These are phyloP conservation scores for Kregervanrija delftensis DNA, from an alignment of 805 yeast species.

Conservation along the genomic window DNA sequence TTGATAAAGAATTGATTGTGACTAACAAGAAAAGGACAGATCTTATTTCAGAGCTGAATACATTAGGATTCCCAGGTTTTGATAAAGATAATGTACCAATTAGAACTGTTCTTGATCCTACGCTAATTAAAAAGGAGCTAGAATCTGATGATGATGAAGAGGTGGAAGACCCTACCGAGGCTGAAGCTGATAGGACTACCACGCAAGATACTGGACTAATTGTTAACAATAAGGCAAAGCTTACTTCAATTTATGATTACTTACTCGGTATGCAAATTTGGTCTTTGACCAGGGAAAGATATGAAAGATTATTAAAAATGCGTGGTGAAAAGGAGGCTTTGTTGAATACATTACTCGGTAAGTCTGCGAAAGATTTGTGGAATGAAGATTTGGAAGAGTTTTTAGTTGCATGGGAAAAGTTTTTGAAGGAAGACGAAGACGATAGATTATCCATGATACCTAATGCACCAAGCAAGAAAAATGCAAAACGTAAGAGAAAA, in stretches of 20 bases:
- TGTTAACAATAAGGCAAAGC: constrained; percentile 35
- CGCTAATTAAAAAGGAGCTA: constrained; percentile 27
- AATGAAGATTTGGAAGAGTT: constrained; percentile 73
- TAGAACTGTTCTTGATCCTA: constrained; percentile 30
- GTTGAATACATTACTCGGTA: constrained; percentile 54
- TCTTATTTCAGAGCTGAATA: constrained; percentile 56
- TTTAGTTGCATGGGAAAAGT: constrained; percentile 55
- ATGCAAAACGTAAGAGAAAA: constrained; percentile 28
- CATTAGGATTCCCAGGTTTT: constrained; percentile 67
- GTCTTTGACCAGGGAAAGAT: constrained; percentile 87
- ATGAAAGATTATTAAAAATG: constrained; percentile 70
- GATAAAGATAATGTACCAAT: constrained; percentile 64
- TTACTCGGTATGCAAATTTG: constrained; percentile 88
- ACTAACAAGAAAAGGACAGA: constrained; percentile 66
- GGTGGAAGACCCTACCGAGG: constrained; percentile 37
- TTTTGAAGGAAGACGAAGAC: constrained; percentile 58
- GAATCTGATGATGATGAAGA: constrained; percentile 27
- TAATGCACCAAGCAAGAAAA: constrained; percentile 36
- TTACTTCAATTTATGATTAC: constrained; percentile 71
- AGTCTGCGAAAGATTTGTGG: constrained; percentile 88
- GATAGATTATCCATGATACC: constrained; percentile 46
- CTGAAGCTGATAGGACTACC: constrained; percentile 24
- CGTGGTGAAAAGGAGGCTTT: constrained; percentile 67
- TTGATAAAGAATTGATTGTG: constrained; percentile 62
- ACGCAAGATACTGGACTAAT: constrained; percentile 22